phyloP scores from a whole-genome alignment of 441 rosid species.

The Mallotus japonicus region DNA sequence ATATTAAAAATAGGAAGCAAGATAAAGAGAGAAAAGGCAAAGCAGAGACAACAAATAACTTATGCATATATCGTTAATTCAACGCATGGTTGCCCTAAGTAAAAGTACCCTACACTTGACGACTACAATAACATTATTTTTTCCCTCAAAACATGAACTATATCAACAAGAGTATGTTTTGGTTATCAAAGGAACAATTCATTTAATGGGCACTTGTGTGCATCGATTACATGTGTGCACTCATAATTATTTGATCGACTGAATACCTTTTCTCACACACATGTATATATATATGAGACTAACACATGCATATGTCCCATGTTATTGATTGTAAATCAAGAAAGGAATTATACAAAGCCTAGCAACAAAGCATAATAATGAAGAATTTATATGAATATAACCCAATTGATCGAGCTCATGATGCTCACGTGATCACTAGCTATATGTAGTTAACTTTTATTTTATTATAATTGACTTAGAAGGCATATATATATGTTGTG shows the following conservation, averaged over 20 bases:
- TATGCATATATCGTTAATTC: background rate
- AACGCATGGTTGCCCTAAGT: background rate
- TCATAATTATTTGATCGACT: too few relatives aligned
- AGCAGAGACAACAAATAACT: too few relatives aligned
- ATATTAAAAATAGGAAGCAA: too few relatives aligned
- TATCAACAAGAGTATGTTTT: background rate
- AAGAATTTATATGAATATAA: background rate
- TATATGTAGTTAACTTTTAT: background rate
- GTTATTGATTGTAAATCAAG: too few relatives aligned
- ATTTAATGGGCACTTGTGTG: too few relatives aligned
- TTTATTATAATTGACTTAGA: background rate
- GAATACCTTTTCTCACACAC: too few relatives aligned
- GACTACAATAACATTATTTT: background rate
- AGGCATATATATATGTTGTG: too few relatives aligned
- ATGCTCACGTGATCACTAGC: slow-evolving; percentile 31
- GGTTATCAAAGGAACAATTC: too few relatives aligned
- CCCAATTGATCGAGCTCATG: slow-evolving; percentile 31
- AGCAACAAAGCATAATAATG: slow-evolving; percentile 29
- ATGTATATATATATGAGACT: too few relatives aligned
- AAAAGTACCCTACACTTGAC: background rate
- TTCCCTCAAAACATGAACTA: background rate
- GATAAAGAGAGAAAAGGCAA: too few relatives aligned
- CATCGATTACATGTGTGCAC: too few relatives aligned
- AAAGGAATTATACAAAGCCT: slow-evolving; percentile 3
- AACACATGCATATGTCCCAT: too few relatives aligned